These are phyloP conservation scores for Chlorophyllum brunneum DNA, from an alignment of 768 basidiomycete genomes.

Conservation along the genomic window DNA sequence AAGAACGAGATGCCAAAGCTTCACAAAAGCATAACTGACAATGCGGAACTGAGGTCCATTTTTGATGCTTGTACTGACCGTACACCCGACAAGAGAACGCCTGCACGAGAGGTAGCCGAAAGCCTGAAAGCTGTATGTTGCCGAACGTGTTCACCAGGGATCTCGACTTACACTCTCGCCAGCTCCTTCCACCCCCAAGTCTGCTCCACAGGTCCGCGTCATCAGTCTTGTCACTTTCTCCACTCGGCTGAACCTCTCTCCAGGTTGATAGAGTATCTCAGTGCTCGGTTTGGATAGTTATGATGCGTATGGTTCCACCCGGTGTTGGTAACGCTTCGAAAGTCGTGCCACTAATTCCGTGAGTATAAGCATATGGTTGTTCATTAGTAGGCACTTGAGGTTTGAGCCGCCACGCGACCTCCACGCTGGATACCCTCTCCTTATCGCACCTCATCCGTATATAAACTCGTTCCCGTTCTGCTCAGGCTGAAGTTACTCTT, in stretches of 20 bases:
- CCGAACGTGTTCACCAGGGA: background rate
- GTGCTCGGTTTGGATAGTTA: background rate
- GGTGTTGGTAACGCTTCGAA: too few species aligned
- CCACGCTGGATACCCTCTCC: too few species aligned
- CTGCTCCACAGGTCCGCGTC: background rate
- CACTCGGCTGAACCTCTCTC: too few species aligned
- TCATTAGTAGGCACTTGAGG: too few species aligned
- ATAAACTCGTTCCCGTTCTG: too few species aligned
- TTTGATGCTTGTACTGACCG: background rate
- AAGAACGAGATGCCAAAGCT: background rate
- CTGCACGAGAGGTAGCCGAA: background rate
- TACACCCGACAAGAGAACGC: background rate
- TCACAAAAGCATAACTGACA: background rate
- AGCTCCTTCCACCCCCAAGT: background rate
- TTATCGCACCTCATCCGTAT: too few species aligned
- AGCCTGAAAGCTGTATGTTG: background rate
- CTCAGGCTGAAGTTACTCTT: too few species aligned
- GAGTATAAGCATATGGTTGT: too few species aligned
- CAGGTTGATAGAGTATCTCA: background rate
- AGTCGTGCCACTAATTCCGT: too few species aligned
- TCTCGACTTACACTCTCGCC: background rate
- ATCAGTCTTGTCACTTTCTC: background rate
- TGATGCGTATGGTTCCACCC: background rate
- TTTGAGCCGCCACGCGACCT: too few species aligned
- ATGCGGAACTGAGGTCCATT: background rate